Percentiles rank a stretch among this genome's conserved stretches.
Conservation (phyloP, 2,329 filamentous ascomycete genomes). For the Fusarium fracticaudum region DNA sequence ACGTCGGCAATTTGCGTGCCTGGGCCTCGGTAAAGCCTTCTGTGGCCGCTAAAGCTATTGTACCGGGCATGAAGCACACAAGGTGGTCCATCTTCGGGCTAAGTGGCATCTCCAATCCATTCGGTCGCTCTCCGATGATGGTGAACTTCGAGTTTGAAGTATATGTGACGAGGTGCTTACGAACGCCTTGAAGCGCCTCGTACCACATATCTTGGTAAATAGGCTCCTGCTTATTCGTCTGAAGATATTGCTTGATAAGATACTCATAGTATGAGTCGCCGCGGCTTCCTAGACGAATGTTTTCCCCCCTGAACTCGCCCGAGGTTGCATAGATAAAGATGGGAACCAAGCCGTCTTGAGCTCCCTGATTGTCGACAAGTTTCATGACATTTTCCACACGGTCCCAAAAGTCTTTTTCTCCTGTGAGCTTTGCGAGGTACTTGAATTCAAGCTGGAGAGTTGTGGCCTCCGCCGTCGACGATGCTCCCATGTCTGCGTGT, state of each 20-base stretch:
- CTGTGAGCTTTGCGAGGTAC: conserved; percentile 93
- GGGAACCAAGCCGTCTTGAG: conserved; percentile 84
- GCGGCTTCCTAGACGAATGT: conserved; percentile 91
- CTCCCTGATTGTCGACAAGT: conserved; percentile 83
- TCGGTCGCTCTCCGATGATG: conserved; percentile 87
- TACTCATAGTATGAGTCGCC: conserved; percentile 99
- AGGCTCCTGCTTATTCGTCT: conserved; percentile 86
- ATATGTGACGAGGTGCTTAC: conserved; percentile 92
- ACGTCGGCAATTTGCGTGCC: conserved; percentile 76
- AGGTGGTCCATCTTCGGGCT: conserved; percentile 97
- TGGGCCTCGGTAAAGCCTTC: conserved; percentile 79
- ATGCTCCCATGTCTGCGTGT: conserved; percentile 85
- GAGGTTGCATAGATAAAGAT: conserved; percentile 87
- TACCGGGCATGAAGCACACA: conserved; percentile 97
- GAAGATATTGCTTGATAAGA: conserved; percentile 96
- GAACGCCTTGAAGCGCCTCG: conserved; percentile 83
- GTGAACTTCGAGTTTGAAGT: conserved; percentile 82
- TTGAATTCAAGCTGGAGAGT: conserved; percentile 96
- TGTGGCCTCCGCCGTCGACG: conserved; percentile 92
- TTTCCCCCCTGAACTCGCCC: conserved; percentile 82
- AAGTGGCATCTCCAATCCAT: conserved; percentile 72
- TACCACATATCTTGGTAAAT: conserved; percentile 95
- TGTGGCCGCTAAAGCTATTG: conserved; percentile 89
- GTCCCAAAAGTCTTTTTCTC: conserved; percentile 92
- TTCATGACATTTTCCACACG: conserved; percentile 91